Evolutionary conservation across 2,329 filamentous ascomycete species (phyloP), one percentile per base, ranked within the genome.

Genomic region (Phoma herbarum): DNA sequence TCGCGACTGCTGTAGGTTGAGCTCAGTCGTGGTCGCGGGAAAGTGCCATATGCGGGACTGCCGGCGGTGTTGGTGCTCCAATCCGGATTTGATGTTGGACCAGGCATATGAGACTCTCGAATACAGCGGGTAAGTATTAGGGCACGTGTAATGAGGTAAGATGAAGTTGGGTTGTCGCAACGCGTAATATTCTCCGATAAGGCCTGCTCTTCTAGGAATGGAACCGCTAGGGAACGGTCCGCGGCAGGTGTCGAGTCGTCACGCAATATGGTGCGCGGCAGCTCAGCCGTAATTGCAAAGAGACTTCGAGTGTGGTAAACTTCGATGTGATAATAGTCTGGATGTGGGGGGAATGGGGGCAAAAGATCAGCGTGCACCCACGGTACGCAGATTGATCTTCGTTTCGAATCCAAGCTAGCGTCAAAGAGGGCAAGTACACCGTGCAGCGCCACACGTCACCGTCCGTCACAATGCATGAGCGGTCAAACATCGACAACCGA

Each of bases 11-110:
- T 64, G 33, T 48, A 53, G 42, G 58, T 55, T 7, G 63, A 63
- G 52, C 47, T 62, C 33, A 69, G 47, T 45, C 62, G 56, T 56
- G 65, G 56, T 44, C 64, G 59, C 22, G 66, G 56, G 42, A 70
- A 71, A 11, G 68, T 71, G 42, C 68, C 68, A 37, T 71, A 71
- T 20, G 67, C 65, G 28, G 67, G 52, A 58, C 63, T 67, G 22
- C 61, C 60, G 46, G 45, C 59, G 48, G 45, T 63, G 41, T 57
- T 66, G 25, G 48, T 52, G 57, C 61, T 66, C 69, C 65, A 68
- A 43, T 63, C 63, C 28, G 70, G 68, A 31, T 64, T 66, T n/a
- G 70, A 72, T 26, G 67, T 71, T 28, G 69, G 68, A 39, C 59
- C 69, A 39, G 70, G 68, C 70, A 73, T 73, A 50, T 64, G 60